A percentile compares a stretch with the other conserved stretches of the same genome.
Evolutionary conservation across 371 early-diverging fungal species (phyloP).

Genomic region (Fennellomyces sp.): DNA sequence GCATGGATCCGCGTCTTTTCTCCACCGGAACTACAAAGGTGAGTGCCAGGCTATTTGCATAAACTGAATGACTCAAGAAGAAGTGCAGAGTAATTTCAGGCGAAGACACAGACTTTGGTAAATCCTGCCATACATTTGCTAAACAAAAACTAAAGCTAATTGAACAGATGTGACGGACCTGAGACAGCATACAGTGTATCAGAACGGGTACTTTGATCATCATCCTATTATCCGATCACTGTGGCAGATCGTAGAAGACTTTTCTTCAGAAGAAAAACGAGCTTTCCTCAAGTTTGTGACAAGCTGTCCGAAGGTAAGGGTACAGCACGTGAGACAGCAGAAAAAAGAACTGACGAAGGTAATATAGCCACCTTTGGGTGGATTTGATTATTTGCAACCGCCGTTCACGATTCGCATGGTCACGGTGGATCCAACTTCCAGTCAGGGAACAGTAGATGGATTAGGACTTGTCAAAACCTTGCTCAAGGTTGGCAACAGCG

Average conservation of each 20-base stretch:
- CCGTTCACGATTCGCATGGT: conserved; percentile 73
- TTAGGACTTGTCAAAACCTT: conserved; percentile 46
- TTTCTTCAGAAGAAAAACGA: conserved; percentile 67
- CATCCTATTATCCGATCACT: conserved; percentile 79
- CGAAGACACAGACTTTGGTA: conserved; percentile 68
- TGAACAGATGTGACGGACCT: conserved; percentile 71
- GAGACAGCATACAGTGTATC: conserved; percentile 81
- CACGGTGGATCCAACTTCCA: conserved; percentile 21
- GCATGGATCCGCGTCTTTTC: conserved; percentile 75
- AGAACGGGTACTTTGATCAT: conserved; percentile 77
- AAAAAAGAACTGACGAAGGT: background rate
- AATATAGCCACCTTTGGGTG: conserved; percentile 84
- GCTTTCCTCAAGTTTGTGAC: conserved; percentile 88
- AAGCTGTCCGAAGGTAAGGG: conserved; percentile 69
- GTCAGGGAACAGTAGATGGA: conserved; percentile 10
- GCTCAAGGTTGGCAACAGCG: conserved; percentile 35
- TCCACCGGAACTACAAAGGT: conserved; percentile 79
- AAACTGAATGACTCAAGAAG: too few relatives aligned
- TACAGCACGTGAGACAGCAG: background rate
- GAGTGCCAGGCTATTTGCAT: too few relatives aligned
- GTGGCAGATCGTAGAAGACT: conserved; percentile 78
- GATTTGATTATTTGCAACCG: conserved; percentile 80
- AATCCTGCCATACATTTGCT: conserved; percentile 13
- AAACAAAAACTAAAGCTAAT: too few relatives aligned
- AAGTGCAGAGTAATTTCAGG: conserved; percentile 82